A percentile compares a stretch with the other conserved stretches of the same genome.
These are phyloP conservation scores for Blastobotrys arbuscula DNA, from an alignment of 1,139 yeast genomes.

Conservation along the genomic window DNA sequence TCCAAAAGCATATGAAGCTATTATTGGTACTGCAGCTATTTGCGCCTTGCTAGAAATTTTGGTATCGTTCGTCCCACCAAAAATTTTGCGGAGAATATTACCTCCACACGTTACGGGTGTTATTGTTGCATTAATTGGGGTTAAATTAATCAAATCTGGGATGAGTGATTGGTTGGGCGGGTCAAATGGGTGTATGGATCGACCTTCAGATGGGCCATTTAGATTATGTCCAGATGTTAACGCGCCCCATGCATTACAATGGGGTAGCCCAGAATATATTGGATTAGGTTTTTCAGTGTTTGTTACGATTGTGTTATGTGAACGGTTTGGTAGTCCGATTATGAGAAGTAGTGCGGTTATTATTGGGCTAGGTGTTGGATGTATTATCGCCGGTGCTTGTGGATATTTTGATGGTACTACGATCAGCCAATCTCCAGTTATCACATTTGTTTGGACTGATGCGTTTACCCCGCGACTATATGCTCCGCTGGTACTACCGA, in stretches of 20 bases:
- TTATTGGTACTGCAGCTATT: constrained; percentile 70
- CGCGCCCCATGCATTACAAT: constrained; percentile 53
- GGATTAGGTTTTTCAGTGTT: constrained; percentile 85
- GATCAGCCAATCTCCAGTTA: constrained; percentile 72
- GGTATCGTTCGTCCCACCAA: constrained; percentile 72
- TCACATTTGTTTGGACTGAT: constrained; percentile 79
- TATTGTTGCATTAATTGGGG: constrained; percentile 78
- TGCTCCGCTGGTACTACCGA: constrained; percentile 80
- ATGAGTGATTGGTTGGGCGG: constrained; percentile 83
- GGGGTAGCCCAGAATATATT: constrained; percentile 82
- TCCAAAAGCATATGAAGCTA: constrained; percentile 85
- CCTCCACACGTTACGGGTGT: constrained; percentile 93
- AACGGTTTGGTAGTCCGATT: constrained; percentile 89
- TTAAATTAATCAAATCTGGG: constrained; percentile 60
- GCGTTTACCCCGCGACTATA: constrained; percentile 70
- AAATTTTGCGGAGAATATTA: constrained; percentile 60
- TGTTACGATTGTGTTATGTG: constrained; percentile 64
- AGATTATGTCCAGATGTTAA: constrained; percentile 41
- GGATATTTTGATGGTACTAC: constrained; percentile 61
- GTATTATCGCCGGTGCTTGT: constrained; percentile 87
- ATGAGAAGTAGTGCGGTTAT: constrained; percentile 92
- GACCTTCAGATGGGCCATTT: constrained; percentile 43
- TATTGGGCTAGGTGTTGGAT: constrained; percentile 74
- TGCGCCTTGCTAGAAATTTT: constrained; percentile 70
- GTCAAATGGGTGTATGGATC: constrained; percentile 41